Conservation (phyloP, 805 yeast genomes). For the Saccharomyces paradoxus region DNA sequence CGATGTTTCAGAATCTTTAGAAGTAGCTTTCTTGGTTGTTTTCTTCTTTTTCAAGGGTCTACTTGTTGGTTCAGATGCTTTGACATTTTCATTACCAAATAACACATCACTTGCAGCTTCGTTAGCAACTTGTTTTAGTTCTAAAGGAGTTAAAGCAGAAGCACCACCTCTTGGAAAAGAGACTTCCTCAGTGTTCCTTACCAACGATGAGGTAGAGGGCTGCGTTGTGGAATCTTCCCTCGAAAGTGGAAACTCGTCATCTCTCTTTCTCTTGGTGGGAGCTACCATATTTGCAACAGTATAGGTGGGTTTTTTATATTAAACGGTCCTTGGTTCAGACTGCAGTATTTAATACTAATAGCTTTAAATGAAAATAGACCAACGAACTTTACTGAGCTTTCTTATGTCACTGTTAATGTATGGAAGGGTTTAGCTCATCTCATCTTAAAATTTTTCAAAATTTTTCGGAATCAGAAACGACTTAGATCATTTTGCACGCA, state of each 20-base stretch:
- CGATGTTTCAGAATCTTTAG: constrained; percentile 16
- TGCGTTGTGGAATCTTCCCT: constrained; percentile 35
- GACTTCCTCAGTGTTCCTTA: constrained; percentile 32
- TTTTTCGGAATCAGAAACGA: background rate
- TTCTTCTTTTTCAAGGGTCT: constrained; percentile 38
- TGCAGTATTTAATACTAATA: background rate
- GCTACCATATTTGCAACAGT: constrained; percentile 6
- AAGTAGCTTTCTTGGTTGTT: constrained; percentile 19
- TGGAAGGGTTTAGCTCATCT: background rate
- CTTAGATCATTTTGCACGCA: background rate
- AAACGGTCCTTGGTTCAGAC: background rate
- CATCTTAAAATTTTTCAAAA: background rate
- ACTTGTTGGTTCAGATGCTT: constrained; percentile 9
- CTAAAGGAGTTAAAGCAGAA: constrained; percentile 77
- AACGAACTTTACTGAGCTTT: background rate
- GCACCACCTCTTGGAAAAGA: constrained; percentile 95
- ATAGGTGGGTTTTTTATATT: background rate
- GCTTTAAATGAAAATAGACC: background rate
- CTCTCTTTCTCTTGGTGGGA: constrained; percentile 42
- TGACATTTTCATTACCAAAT: constrained; percentile 37
- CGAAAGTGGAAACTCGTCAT: constrained; percentile 36
- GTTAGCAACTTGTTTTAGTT: constrained; percentile 84
- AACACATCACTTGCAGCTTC: constrained; percentile 86
- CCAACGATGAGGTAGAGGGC: constrained; percentile 32
- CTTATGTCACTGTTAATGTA: background rate